A percentile compares a stretch with the other conserved stretches of the same genome.
Conservation (phyloP, 2,329 filamentous ascomycete genomes). For the Fusarium luffae region DNA sequence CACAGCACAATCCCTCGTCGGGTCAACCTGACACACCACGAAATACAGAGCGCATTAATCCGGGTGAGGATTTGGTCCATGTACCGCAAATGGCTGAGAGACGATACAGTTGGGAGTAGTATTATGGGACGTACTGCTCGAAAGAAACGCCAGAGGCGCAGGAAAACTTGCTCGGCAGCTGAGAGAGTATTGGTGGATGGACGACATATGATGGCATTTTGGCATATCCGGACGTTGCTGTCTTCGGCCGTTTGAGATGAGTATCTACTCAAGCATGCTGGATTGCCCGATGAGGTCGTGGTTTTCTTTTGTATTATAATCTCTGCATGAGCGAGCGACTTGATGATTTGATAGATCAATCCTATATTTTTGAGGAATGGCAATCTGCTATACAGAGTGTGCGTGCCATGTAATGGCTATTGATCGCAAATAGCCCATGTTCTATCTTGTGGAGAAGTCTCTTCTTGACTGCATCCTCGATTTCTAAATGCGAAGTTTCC, state of each 20-base stretch:
- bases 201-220: neutral
- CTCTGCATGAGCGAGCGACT: constrained; percentile 25
- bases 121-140: constrained; percentile 13
- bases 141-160: neutral
- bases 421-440: neutral
- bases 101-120: constrained; percentile 64
- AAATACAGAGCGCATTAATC: constrained; percentile 57
- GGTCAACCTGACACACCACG: constrained; percentile 31
- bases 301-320: neutral
- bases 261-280: neutral
- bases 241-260: neutral
- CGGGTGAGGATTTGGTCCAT: constrained; percentile 59
- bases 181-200: neutral
- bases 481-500: neutral
- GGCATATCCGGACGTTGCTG: neutral
- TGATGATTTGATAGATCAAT: constrained; percentile 11
- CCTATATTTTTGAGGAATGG: neutral
- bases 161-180: neutral
- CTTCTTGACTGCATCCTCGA: neutral
- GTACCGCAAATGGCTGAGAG: constrained; percentile 62
- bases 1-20: neutral
- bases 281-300: neutral
- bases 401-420: neutral
- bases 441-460: neutral
- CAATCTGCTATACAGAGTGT: neutral